phyloP scores from a whole-genome alignment of 495 filamentous ascomycete species.

The Aspergillus panamensis region DNA sequence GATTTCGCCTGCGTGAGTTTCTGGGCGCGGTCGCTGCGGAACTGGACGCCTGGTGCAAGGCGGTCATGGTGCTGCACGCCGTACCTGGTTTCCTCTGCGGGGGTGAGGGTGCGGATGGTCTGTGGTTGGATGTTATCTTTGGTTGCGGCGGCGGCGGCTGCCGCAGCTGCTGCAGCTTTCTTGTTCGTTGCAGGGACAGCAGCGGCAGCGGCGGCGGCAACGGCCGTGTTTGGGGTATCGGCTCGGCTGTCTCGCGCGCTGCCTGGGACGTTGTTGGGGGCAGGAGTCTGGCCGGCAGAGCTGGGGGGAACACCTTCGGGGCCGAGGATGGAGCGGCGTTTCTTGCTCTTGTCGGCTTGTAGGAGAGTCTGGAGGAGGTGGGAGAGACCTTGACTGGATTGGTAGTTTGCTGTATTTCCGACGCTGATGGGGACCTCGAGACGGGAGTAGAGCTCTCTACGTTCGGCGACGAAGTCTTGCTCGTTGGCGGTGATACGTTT shows the following conservation, averaged over 20 bases:
- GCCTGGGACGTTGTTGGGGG: constrained; percentile 35
- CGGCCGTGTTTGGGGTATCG: constrained; percentile 39
- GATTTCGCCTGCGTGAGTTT: constrained; percentile 82
- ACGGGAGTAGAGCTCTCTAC: constrained; percentile 82
- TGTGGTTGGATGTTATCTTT: constrained; percentile 39
- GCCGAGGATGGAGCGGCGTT: constrained; percentile 63
- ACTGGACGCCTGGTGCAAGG: constrained; percentile 66
- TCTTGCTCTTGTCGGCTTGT: constrained; percentile 81
- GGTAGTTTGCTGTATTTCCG: constrained; percentile 65
- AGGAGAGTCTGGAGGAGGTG: constrained; percentile 75
- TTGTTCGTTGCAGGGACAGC: constrained; percentile 52
- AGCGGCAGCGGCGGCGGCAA: constrained; percentile 26
- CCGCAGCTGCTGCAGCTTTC: constrained; percentile 34
- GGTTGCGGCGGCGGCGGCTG: constrained; percentile 27
- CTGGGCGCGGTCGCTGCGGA: constrained; percentile 78
- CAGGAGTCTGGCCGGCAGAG: constrained; percentile 51
- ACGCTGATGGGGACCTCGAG: constrained; percentile 74
- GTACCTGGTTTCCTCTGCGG: constrained; percentile 71
- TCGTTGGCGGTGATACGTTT: constrained; percentile 82
- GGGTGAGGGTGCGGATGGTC: constrained; percentile 63
- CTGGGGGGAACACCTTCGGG: constrained; percentile 49
- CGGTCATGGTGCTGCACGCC: constrained; percentile 87
- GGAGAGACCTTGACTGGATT: constrained; percentile 71
- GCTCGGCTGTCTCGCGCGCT: constrained; percentile 33
- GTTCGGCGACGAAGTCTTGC: constrained; percentile 78